Evolutionary conservation across 176 grass and related monocot genomes (phyloP), one percentile per base, ranked within the genome.

Genomic region (Aegilops longissima): DNA sequence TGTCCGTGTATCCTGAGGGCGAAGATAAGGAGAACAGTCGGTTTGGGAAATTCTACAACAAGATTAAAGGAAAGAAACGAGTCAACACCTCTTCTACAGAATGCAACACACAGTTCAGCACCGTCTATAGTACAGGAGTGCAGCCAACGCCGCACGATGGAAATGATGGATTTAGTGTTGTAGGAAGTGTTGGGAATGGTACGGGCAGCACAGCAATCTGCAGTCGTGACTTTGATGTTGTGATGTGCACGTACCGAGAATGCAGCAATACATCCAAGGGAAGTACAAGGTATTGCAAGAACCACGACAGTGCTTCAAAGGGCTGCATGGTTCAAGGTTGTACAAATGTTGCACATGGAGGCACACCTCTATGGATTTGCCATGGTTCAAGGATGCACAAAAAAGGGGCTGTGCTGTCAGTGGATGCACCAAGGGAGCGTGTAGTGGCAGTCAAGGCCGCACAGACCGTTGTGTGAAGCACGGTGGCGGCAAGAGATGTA

Each of bases 341-440:
- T 31, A 73, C 58, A 75, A 85, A 81, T 62, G 68, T 68, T 81
- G 87, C 77, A 56, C 87, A 89, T 85, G 87, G 87, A 74, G 82
- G 67, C 33, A 89, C 82, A 47, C 44, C 68, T 33, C 54, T 89
- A 34, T 89, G 87, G 61, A 85, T 85, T 31, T 23, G 23, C 34
- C 87, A 89, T 68, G 44, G 83, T 44, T 73, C 70, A 44, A 40
- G 77, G 77, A 17, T 69, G 31, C 56, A 76, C 73, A 36, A 23
- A 73, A 51, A 5, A 73, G 36, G 38, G 59, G 87, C 0, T 89
- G 82, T 34, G 42, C 49, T 13, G 61, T 85, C 18, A 21, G 34
- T 75, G 87, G 68, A 30, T 89, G 87, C 76, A 59, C 58, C n/a
- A 88, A 78, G n/a, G 73, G 62, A 20, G 86, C 86, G 45, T 69